Evolutionary conservation across 2,329 filamentous ascomycete species (phyloP).

Genomic region (Aspergillus cejpii): DNA sequence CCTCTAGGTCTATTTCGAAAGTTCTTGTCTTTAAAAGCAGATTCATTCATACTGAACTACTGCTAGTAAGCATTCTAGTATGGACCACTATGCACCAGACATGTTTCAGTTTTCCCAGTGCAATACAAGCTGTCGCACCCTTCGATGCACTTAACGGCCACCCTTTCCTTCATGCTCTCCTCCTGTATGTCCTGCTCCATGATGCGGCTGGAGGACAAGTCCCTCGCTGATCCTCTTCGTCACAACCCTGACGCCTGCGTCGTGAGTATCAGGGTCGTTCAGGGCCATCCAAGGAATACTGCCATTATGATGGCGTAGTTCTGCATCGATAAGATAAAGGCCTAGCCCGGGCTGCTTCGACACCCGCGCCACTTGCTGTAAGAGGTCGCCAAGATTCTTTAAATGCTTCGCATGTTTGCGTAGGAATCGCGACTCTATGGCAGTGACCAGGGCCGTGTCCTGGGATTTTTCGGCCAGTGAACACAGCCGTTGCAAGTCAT

Average conservation of each 20-base stretch:
- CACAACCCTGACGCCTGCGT: background rate
- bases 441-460: conserved; percentile 12
- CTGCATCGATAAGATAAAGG: conserved; percentile 17
- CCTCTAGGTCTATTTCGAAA: too few relatives aligned
- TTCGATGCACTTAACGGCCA: background rate
- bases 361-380: conserved; percentile 19
- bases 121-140: too few relatives aligned
- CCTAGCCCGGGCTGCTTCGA: conserved; percentile 21
- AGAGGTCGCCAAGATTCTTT: conserved; percentile 20
- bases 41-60: too few relatives aligned
- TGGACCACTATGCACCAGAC: too few relatives aligned
- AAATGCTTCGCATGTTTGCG: conserved; percentile 19
- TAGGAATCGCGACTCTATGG: conserved; percentile 17
- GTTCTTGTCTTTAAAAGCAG: too few relatives aligned
- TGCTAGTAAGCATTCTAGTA: too few relatives aligned
- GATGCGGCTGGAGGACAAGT: background rate
- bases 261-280: conserved; percentile 17
- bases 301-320: conserved; percentile 13
- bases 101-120: too few relatives aligned
- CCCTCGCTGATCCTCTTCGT: conserved; percentile 1
- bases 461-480: conserved; percentile 11
- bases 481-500: conserved; percentile 17
- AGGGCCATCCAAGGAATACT: conserved; percentile 6
- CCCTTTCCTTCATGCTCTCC: background rate
- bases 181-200: background rate